Base-by-base conservation (phyloP, 2,329 filamentous ascomycete species). In the Metarhizium sp. region DNA sequence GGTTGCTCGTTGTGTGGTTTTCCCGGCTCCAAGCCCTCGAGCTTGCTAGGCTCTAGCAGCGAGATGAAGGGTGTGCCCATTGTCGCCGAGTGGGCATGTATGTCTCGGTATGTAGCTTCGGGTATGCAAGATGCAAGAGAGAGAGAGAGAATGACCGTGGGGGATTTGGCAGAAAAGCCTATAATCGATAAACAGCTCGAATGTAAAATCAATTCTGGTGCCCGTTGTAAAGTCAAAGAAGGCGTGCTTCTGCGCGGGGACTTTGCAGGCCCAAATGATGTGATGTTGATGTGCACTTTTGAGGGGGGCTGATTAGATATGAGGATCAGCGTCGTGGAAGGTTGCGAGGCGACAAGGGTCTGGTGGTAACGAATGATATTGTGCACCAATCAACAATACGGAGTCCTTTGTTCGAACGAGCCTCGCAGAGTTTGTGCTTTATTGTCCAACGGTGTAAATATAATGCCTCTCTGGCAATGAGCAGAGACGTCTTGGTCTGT, bases 41-140 rank as follows among this genome's bases (percentile, higher is more conserved):
- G 75, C 60, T 74, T 73, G 50, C 69, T 72, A 47, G 80, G 80
- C 63, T 74, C 72, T 13, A 78, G 72, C 58, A 73, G 66, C 52
- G 71, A 65, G 59, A 79, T 73, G 65, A 79, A 78, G 0, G 77
- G 77, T 1, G 78, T 79, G 25, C 72, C 75, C 76, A 78, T 78
- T 59, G 47, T 65, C 53, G 42, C 36, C 25, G 29, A 38, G 25
- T 30, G 46, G 8, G 45, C 13, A n/a, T 18, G 52, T 20, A 32
- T 8, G 8, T 36, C 8, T 13, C 34, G 4, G 8, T 13, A 13
- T 36, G 34, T 36, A 13, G 34, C 34, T 36, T 36, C 13, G 25
- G 25, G 25, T 25, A 4, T 25, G 25, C 25, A 25, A 25, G 25
- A 25, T 25, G 25, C 25, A 25, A 25, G 25, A 25, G 25, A 25